These are phyloP conservation scores for Cutaneotrichosporon mucoides DNA, from an alignment of 1,284 basidiomycete species.

Conservation along the genomic window DNA sequence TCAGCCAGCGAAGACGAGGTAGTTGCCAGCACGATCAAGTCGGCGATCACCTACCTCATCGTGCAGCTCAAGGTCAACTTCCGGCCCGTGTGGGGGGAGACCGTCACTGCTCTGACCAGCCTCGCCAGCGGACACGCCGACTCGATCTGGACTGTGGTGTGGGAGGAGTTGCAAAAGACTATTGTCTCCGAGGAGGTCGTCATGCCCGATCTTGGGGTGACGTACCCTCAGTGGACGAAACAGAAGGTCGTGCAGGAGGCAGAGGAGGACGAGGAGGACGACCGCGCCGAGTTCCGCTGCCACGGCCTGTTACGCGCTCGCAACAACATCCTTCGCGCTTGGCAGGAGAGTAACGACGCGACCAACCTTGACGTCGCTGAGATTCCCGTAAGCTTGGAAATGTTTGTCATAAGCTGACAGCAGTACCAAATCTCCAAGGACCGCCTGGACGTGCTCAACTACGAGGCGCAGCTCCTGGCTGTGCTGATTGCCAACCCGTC, in stretches of 20 bases:
- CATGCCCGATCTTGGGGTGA: slow-evolving; percentile 28
- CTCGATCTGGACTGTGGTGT: slow-evolving; percentile 67
- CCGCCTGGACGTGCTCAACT: slow-evolving; percentile 68
- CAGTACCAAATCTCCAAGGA: slow-evolving; percentile 61
- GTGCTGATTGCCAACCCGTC: slow-evolving; percentile 63
- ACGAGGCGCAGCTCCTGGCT: slow-evolving; percentile 73
- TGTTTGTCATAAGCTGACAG: slow-evolving; percentile 10
- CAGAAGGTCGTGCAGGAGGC: slow-evolving; percentile 11
- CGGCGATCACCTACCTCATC: slow-evolving; percentile 34
- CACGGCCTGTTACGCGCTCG: slow-evolving; percentile 32
- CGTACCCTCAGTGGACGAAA: slow-evolving; percentile 36
- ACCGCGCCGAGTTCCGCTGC: slow-evolving; percentile 45
- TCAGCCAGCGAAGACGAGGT: slow-evolving; percentile 13
- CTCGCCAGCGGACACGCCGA: slow-evolving; percentile 62
- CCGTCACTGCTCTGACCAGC: slow-evolving; percentile 62
- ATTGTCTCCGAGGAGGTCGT: slow-evolving; percentile 21
- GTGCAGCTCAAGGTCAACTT: slow-evolving; percentile 83
- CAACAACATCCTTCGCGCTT: slow-evolving; percentile 19
- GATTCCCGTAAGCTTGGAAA: slow-evolving; percentile 26
- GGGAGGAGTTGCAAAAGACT: slow-evolving; percentile 57
- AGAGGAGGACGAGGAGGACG: slow-evolving; percentile 25
- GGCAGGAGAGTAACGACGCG: slow-evolving; percentile 24
- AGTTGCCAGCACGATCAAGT: slow-evolving; percentile 1
- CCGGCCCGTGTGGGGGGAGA: slow-evolving; percentile 80
- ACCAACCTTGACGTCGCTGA: slow-evolving; percentile 31